Percentiles rank a stretch among this genome's conserved stretches.
Conservation (phyloP, 306 rosid genomes). For the Glycine tomentella region DNA sequence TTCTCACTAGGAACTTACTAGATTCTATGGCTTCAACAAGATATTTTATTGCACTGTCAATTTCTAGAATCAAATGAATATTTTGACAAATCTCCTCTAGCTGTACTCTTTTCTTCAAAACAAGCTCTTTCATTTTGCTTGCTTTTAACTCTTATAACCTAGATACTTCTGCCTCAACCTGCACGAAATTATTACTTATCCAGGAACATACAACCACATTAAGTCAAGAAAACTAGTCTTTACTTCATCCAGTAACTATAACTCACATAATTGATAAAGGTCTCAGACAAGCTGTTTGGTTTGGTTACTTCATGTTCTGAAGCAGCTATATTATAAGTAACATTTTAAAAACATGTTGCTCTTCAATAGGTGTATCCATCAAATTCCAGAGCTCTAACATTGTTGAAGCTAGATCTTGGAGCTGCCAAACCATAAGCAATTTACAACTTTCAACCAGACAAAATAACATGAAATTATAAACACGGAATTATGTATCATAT, state of each 20-base stretch:
- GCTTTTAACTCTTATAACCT: conserved; percentile 84
- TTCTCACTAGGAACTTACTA: conserved; percentile 52
- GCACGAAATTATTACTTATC: conserved; percentile 40
- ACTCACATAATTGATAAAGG: conserved; percentile 78
- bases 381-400: conserved; percentile 95
- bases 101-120: conserved; percentile 82
- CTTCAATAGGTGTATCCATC: conserved; percentile 98
- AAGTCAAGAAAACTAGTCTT: conserved; percentile 25
- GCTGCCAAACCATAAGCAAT: conserved; percentile 59
- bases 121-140: conserved; percentile 99
- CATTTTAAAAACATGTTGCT: conserved; percentile 93
- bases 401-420: conserved; percentile 93
- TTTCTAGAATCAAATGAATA: conserved; percentile 77
- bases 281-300: conserved; percentile 78
- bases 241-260: conserved; percentile 12
- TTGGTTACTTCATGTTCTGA: conserved; percentile 90
- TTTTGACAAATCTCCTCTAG: conserved; percentile 89
- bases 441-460: conserved; percentile 37
- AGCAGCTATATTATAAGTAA: conserved; percentile 91
- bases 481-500: conserved; percentile 9
- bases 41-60: conserved; percentile 68
- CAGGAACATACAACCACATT: conserved; percentile 25
- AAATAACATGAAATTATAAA: conserved; percentile 31
- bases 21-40: conserved; percentile 82
- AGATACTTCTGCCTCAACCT: conserved; percentile 93